These are phyloP conservation scores for Limtongozyma cylindracea DNA, from an alignment of 805 yeast genomes.

Conservation along the genomic window DNA sequence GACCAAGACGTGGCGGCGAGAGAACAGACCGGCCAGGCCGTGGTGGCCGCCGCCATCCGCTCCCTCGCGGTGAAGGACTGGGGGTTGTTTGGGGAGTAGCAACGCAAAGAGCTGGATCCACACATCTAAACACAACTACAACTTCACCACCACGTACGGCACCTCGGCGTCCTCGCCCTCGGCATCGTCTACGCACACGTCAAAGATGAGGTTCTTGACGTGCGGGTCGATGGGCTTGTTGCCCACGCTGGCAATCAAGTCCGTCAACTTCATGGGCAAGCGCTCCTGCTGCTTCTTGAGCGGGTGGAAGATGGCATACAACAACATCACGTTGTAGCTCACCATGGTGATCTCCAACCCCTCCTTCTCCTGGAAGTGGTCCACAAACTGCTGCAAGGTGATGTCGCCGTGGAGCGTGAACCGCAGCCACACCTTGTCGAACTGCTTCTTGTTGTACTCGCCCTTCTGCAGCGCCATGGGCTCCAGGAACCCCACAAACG, in stretches of 20 bases:
- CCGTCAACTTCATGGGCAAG: constrained; percentile 35
- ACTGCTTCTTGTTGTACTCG: constrained; percentile 50
- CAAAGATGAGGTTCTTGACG: constrained; percentile 59
- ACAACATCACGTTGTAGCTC: constrained; percentile 68
- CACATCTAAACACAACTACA: constrained; percentile 2
- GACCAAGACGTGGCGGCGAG: too few relatives aligned
- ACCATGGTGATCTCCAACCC: constrained; percentile 80
- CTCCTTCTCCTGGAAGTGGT: constrained; percentile 55
- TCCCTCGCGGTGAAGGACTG: too few relatives aligned
- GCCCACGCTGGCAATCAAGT: constrained; percentile 62
- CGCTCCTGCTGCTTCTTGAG: constrained; percentile 75
- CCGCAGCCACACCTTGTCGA: constrained; percentile 90
- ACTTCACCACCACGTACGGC: constrained; percentile 51
- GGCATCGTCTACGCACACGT: constrained; percentile 78
- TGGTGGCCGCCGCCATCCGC: too few relatives aligned
- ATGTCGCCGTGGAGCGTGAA: constrained; percentile 61
- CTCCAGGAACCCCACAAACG: constrained; percentile 92
- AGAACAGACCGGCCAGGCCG: too few relatives aligned
- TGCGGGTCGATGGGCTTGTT: constrained; percentile 60
- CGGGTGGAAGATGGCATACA: constrained; percentile 87
- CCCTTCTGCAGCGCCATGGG: constrained; percentile 75
- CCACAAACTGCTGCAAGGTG: constrained; percentile 48
- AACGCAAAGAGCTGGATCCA: too few relatives aligned
- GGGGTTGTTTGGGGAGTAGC: too few relatives aligned
- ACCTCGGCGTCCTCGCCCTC: constrained; percentile 91